These are phyloP conservation scores for Lentinula aciculospora DNA, from an alignment of 768 basidiomycete species.

Conservation along the genomic window DNA sequence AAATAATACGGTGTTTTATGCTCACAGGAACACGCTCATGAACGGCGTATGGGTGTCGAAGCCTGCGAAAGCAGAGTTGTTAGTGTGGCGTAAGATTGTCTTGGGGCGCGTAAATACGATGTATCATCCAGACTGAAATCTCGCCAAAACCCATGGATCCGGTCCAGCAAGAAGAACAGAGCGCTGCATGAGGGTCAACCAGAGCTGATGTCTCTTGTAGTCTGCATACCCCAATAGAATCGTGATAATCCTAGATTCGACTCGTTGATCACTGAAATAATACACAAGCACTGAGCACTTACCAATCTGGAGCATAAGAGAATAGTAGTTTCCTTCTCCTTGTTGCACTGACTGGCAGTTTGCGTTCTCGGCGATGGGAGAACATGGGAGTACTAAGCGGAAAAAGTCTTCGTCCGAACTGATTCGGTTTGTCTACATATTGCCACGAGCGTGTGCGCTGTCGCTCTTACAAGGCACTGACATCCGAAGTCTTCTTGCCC, in stretches of 20 bases:
- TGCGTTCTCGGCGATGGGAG: neutral
- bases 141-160: constrained; percentile 68
- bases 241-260: constrained; percentile 53
- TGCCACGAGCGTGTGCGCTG: neutral
- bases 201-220: neutral
- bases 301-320: constrained; percentile 80
- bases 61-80: constrained; percentile 17
- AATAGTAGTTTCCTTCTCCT: constrained; percentile 39
- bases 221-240: constrained; percentile 50
- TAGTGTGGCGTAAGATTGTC: neutral
- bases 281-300: constrained; percentile 13
- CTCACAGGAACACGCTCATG: constrained; percentile 74
- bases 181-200: constrained; percentile 31
- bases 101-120: constrained; percentile 42
- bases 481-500: neutral
- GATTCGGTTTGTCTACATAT: neutral
- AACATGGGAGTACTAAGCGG: neutral
- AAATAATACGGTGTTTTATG: too few species aligned
- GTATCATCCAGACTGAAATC: constrained; percentile 76
- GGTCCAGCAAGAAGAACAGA: constrained; percentile 56
- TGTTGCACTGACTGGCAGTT: constrained; percentile 17
- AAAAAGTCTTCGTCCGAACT: neutral
- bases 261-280: neutral
- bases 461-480: neutral
- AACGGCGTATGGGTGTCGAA: constrained; percentile 46